Percentiles rank a stretch among this genome's conserved stretches.
Evolutionary conservation across 1,284 basidiomycete genomes (phyloP).

Genomic region (Microstroma glucosiphilum): DNA sequence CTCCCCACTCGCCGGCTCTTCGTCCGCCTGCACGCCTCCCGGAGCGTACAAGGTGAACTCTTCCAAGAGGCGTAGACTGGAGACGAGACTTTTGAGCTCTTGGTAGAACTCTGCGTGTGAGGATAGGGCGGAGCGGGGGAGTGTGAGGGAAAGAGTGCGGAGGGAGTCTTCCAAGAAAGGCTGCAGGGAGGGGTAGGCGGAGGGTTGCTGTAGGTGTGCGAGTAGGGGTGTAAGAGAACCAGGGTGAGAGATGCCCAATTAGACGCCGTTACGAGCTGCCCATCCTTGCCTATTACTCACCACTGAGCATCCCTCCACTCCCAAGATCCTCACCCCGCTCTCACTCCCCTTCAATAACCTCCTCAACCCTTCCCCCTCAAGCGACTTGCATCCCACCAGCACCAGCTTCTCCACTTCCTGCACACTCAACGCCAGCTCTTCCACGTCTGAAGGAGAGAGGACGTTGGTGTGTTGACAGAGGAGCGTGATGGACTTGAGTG

Average conservation of each 20-base stretch:
- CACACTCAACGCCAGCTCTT: background rate
- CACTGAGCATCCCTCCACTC: background rate
- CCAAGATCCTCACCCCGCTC: background rate
- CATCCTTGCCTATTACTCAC: background rate
- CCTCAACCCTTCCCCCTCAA: background rate
- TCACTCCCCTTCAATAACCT: background rate
- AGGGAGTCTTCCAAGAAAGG: background rate
- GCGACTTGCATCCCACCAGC: background rate
- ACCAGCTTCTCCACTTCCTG: background rate
- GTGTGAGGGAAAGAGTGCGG: background rate
- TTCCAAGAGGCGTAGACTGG: background rate
- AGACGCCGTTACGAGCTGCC: too few relatives aligned
- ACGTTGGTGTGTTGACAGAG: slow-evolving; percentile 4
- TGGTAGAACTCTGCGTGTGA: background rate
- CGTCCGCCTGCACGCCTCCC: background rate
- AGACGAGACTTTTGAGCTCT: background rate
- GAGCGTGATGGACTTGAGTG: background rate
- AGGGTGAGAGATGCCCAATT: too few relatives aligned
- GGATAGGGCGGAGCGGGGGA: background rate
- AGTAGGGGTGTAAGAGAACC: too few relatives aligned
- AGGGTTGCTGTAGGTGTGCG: too few relatives aligned
- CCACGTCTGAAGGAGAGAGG: background rate
- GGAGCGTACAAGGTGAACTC: slow-evolving; percentile 3
- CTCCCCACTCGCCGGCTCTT: background rate
- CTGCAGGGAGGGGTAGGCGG: too few relatives aligned